Conservation (phyloP, 1,284 basidiomycete genomes). For the Fomitopsis pinicola region DNA sequence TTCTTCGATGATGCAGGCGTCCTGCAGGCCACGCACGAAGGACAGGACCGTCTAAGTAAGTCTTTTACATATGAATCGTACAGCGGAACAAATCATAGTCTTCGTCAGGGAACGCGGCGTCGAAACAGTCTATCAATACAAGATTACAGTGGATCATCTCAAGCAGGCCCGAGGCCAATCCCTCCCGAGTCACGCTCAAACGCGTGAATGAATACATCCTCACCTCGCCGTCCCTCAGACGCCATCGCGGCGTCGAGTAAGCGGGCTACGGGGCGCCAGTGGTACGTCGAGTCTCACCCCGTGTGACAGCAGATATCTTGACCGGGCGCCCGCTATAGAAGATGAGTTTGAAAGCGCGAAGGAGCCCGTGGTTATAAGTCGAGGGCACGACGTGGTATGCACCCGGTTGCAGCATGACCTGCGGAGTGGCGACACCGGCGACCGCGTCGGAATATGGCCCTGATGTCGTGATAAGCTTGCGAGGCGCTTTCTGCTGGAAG, state of each 20-base stretch:
- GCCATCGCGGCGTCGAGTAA: constrained; percentile 3
- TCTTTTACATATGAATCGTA: neutral
- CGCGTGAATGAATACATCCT: constrained; percentile 76
- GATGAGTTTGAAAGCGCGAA: constrained; percentile 56
- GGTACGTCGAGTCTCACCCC: neutral
- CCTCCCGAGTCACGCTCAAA: constrained; percentile 72
- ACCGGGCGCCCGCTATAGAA: constrained; percentile 44
- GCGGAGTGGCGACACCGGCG: constrained; percentile 64
- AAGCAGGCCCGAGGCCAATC: constrained; percentile 67
- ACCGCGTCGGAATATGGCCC: constrained; percentile 74
- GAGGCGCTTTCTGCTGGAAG: constrained; percentile 32
- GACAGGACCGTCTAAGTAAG: constrained; percentile 10
- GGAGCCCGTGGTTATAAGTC: constrained; percentile 60
- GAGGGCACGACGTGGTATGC: constrained; percentile 73
- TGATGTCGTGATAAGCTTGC: constrained; percentile 59
- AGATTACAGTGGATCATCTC: constrained; percentile 81
- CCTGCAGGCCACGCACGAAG: constrained; percentile 11
- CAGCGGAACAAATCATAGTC: neutral
- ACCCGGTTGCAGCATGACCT: constrained; percentile 49
- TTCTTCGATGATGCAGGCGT: constrained; percentile 56
- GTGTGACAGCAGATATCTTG: constrained; percentile 11
- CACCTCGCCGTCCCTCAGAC: constrained; percentile 28
- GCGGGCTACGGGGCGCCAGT: neutral
- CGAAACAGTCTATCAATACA: constrained; percentile 59
- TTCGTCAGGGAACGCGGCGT: constrained; percentile 20